Evolutionary conservation across 2,329 filamentous ascomycete genomes (phyloP).

Genomic region (Cladosporium sp.): DNA sequence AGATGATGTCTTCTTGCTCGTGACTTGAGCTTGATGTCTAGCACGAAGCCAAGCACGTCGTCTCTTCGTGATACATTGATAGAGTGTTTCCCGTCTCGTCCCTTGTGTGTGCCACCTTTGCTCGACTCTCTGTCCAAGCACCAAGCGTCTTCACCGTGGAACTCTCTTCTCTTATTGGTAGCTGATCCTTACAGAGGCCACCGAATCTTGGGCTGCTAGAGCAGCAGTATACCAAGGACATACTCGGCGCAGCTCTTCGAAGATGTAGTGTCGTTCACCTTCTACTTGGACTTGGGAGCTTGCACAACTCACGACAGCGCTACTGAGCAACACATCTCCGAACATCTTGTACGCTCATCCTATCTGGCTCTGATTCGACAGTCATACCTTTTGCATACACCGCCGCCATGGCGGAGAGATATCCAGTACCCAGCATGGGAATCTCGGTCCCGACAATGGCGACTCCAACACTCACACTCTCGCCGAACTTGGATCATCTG

Average conservation of each 20-base stretch:
- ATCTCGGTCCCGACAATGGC: neutral
- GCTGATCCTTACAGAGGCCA: constrained; percentile 4
- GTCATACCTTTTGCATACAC: too few relatives aligned
- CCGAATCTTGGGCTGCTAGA: neutral
- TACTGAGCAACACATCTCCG: neutral
- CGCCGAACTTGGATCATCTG: neutral
- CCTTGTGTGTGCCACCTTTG: neutral
- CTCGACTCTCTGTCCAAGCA: neutral
- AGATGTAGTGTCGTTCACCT: neutral
- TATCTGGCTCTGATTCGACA: neutral
- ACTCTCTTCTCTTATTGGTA: neutral
- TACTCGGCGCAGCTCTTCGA: neutral
- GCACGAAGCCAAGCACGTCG: neutral
- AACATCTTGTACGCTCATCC: neutral
- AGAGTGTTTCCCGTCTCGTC: neutral
- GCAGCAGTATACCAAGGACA: neutral
- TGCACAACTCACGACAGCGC: neutral
- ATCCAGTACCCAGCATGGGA: neutral
- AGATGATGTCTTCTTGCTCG: neutral
- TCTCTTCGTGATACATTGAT: neutral
- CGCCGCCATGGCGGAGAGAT: neutral
- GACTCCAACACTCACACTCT: neutral
- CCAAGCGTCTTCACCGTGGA: neutral
- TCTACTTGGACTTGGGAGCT: neutral
- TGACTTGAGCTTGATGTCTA: neutral